Evolutionary conservation across 2,329 filamentous ascomycete species (phyloP).

Genomic region (Monosporascus sp.): DNA sequence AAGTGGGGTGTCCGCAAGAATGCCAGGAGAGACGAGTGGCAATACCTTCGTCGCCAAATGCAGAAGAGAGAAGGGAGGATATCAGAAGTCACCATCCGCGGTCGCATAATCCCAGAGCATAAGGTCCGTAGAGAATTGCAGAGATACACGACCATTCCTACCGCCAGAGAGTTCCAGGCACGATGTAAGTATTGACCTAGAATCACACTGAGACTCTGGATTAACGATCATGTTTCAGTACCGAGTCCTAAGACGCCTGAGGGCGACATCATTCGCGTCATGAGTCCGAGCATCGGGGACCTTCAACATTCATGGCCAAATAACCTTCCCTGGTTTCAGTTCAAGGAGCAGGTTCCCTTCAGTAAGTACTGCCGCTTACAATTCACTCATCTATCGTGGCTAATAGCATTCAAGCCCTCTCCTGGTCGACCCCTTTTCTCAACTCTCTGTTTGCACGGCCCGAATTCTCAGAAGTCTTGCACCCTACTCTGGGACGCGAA

Average conservation of each 20-base stretch:
- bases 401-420: no score
- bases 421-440: no score
- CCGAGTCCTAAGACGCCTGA: slow-evolving; percentile 2
- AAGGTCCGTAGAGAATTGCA: slow-evolving; percentile 1
- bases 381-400: no score
- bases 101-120: not conserved
- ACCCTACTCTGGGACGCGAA: no score
- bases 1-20: slow-evolving; percentile 9
- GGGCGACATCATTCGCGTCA: not conserved
- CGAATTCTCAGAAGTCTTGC: no score
- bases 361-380: not conserved
- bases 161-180: slow-evolving; percentile 1
- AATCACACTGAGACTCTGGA: no score
- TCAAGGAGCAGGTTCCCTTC: not conserved
- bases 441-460: no score
- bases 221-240: not conserved
- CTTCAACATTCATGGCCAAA: slow-evolving; percentile 1
- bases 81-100: slow-evolving; percentile 1
- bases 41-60: not conserved
- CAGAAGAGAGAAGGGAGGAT: slow-evolving; percentile 1
- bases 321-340: slow-evolving; percentile 7
- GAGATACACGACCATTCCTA: slow-evolving; percentile 4
- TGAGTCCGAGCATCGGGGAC: not conserved
- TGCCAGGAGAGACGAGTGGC: not conserved
- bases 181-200: not conserved